Evolutionary conservation across 306 rosid genomes (phyloP), one percentile per base, ranked within the genome.

Genomic region (Nissolia schottii): DNA sequence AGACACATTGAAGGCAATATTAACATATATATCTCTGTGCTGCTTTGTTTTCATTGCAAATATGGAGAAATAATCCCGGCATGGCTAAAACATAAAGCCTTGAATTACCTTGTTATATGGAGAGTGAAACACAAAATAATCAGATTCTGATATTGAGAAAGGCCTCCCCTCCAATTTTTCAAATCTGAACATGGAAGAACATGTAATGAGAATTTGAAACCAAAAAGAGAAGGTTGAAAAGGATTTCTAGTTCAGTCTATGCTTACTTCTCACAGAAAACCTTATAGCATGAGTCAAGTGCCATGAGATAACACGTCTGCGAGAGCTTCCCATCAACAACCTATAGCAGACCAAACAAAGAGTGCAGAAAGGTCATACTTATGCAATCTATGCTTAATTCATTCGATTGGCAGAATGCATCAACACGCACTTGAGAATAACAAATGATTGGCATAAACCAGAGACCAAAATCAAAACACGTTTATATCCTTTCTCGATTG

Each of bases 241-340:
- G 46, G 6, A 16, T 5, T 57, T 70, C 29, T 19, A 25, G 34
- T 65, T 27, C 24, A 15, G 34, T 37, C 22, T 18, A 58, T 75
- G 59, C 89, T 80, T 80, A 89, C 97, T 89, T 89, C 67, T 85
- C 83, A 71, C 90, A 89, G 10, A 77, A 70, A 63, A 76, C 80
- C 67, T 74, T 79, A 73, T 89, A 92, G 85, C 96, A 87, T 41
- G 87, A 87, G 77, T 92, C 97, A 51, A 92, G 91, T 45, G 97
- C 97, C 90, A 87, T 82, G 38, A 92, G 87, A 80, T 89, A 92
- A 75, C 97, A 92, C 15, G 93, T 87, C 64, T 92, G 96, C 25
- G 96, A 85, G 75, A 92, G 93, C 54, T 87, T 92, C 64, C 91
- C 97, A 69, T 92, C 97, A 64, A 92, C 93, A 77, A 87, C 91